These are phyloP conservation scores for Astrephomene gubernaculifera DNA, from an alignment of 139 green algal species.

Conservation along the genomic window DNA sequence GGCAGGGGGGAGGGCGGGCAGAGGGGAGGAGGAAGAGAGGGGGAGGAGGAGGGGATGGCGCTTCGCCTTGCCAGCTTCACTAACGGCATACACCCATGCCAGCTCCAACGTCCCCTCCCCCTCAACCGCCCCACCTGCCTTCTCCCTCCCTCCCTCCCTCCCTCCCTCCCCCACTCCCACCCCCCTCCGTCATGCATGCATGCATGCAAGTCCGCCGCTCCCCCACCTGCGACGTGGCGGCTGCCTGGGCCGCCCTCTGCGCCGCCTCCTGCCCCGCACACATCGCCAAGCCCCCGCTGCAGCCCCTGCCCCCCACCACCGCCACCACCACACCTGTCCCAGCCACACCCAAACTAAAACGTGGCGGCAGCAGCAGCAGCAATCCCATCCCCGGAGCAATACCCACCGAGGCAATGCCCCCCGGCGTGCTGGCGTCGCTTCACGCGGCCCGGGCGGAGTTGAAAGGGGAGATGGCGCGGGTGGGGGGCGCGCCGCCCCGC, in stretches of 20 bases:
- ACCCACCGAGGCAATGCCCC: too few relatives aligned
- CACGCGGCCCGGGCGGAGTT: neutral
- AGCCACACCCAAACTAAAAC: too few relatives aligned
- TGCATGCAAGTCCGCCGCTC: slow-evolving; percentile 4
- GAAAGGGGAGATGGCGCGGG: neutral
- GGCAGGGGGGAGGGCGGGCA: neutral
- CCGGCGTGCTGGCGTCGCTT: neutral
- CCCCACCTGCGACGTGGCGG: neutral
- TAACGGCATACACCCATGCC: too few relatives aligned
- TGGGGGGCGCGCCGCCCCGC: neutral
- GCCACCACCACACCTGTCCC: too few relatives aligned
- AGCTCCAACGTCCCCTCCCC: too few relatives aligned
- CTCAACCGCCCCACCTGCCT: neutral
- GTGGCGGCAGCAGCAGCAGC: too few relatives aligned
- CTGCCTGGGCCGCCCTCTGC: neutral
- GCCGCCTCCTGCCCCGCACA: neutral
- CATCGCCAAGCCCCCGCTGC: neutral
- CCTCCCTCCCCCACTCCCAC: too few relatives aligned
- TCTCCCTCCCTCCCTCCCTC: neutral
- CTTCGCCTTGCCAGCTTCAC: too few relatives aligned
- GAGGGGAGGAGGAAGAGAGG: neutral
- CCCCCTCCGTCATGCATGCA: neutral
- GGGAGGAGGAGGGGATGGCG: too few relatives aligned
- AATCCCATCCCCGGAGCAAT: too few relatives aligned
- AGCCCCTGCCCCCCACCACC: too few relatives aligned